Percentiles rank a stretch among this genome's conserved stretches.
Conservation (phyloP, 2,329 filamentous ascomycete genomes). For the Aspergillus texensis region DNA sequence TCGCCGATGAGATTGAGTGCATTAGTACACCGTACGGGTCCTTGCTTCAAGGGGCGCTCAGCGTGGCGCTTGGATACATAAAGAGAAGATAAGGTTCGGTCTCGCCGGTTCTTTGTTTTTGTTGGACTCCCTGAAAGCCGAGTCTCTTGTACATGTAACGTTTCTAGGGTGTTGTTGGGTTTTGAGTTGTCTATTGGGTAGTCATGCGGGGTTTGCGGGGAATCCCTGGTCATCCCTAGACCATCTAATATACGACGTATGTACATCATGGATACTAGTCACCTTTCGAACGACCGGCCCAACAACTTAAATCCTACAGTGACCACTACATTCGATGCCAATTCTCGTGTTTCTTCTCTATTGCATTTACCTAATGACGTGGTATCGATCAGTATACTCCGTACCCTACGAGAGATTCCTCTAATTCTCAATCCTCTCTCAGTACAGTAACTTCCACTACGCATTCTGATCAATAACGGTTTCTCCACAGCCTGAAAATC, state of each 20-base stretch:
- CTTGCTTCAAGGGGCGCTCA: neutral
- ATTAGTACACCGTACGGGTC: neutral
- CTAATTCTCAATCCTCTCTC: neutral
- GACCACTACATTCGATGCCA: neutral
- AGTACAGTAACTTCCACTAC: neutral
- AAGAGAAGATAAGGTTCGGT: neutral
- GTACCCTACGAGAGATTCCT: neutral
- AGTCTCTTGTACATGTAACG: neutral
- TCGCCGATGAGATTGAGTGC: neutral
- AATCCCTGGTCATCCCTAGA: neutral
- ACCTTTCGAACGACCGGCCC: too few species aligned
- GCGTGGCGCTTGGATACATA: neutral
- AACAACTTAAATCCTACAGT: neutral
- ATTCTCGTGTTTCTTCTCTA: neutral
- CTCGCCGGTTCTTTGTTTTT: neutral
- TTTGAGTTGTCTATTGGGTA: neutral
- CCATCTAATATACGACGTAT: neutral
- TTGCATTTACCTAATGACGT: neutral
- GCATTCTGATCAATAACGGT: neutral
- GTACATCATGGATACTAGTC: too few species aligned
- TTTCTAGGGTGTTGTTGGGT: neutral
- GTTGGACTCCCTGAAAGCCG: neutral
- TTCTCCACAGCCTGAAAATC: neutral
- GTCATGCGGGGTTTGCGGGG: neutral
- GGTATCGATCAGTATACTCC: neutral